These are phyloP conservation scores for Avena sativa DNA, from an alignment of 176 grass and related monocot genomes.

Conservation along the genomic window DNA sequence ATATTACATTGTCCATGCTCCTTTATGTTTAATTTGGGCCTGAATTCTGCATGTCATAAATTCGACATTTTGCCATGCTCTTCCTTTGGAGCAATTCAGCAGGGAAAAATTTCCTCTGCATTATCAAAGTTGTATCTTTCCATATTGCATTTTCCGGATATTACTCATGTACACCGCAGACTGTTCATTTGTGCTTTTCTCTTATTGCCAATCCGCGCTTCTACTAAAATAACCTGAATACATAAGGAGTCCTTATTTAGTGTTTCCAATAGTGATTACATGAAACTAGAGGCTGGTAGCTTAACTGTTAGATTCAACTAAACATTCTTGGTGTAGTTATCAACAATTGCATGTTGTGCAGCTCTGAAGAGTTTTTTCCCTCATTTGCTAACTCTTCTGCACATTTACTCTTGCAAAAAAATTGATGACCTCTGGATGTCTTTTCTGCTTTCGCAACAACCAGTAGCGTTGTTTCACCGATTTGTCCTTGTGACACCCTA, in stretches of 20 bases:
- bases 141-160: too few species aligned
- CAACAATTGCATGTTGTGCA: neutral
- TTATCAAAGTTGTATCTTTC: too few species aligned
- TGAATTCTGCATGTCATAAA: neutral
- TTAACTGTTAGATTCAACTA: too few species aligned
- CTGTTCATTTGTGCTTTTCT: too few species aligned
- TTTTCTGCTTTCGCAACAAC: neutral
- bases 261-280: too few species aligned
- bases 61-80: neutral
- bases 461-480: neutral
- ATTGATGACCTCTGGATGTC: neutral
- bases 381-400: neutral
- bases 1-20: neutral
- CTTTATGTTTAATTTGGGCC: conserved; percentile 9
- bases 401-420: neutral
- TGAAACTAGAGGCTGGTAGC: too few species aligned
- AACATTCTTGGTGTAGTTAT: too few species aligned
- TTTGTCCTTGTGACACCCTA: neutral
- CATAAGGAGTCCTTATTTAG: too few species aligned
- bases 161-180: too few species aligned
- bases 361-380: neutral
- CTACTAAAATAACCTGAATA: too few species aligned
- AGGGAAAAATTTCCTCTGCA: too few species aligned
- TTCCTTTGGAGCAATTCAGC: neutral
- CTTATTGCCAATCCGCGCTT: too few species aligned